Evolutionary conservation across 1,284 basidiomycete genomes (phyloP).

Genomic region (Cystobasidium sp.): DNA sequence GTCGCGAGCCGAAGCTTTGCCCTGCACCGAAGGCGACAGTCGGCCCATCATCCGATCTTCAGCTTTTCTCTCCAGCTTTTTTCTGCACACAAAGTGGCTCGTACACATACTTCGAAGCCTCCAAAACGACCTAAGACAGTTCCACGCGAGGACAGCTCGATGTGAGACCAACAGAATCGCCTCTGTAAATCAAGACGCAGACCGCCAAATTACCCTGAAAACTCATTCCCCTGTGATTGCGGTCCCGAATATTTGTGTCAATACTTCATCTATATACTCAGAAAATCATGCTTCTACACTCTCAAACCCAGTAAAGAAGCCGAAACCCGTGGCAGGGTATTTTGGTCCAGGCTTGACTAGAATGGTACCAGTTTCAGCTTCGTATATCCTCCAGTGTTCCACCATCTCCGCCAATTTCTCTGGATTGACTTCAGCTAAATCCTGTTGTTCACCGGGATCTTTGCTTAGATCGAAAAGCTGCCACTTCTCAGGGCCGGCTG

Average conservation of each 20-base stretch:
- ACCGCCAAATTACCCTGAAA: too few species aligned
- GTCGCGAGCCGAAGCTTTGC: too few species aligned
- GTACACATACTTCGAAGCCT: too few species aligned
- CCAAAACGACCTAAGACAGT: too few species aligned
- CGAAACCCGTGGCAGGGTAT: neutral
- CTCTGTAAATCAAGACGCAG: too few species aligned
- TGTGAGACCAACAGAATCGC: too few species aligned
- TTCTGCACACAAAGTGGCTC: too few species aligned
- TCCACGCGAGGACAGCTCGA: too few species aligned
- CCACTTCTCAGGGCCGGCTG: constrained; percentile 48
- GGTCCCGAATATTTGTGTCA: neutral
- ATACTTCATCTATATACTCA: neutral
- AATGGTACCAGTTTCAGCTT: constrained; percentile 25
- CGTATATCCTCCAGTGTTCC: constrained; percentile 46
- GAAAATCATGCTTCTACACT: neutral
- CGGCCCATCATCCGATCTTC: too few species aligned
- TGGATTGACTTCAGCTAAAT: constrained; percentile 46
- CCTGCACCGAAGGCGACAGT: too few species aligned
- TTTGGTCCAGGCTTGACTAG: constrained; percentile 11
- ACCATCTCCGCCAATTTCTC: constrained; percentile 50
- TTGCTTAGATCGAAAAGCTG: constrained; percentile 52
- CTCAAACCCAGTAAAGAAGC: constrained; percentile 25
- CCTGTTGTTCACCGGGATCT: constrained; percentile 53
- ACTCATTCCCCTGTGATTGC: too few species aligned
- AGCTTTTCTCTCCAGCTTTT: too few species aligned